Base-by-base conservation (phyloP, 2,329 filamentous ascomycete species). In the Pseudopyricularia javanii region DNA sequence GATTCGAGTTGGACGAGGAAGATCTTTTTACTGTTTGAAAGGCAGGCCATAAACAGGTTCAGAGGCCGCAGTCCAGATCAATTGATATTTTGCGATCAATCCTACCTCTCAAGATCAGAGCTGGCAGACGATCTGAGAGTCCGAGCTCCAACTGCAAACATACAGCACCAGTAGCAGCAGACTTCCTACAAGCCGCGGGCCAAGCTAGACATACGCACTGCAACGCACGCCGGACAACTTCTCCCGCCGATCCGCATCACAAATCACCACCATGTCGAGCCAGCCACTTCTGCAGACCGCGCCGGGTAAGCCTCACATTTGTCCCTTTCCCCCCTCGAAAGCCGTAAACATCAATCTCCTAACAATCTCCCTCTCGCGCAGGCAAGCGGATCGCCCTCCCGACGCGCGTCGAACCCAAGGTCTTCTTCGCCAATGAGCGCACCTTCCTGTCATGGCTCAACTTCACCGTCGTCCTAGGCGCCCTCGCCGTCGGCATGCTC, bases 401-500 rank as follows among this genome's bases (percentile, higher is more conserved):
- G 54, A 96, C 91, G 56, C 90, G 93, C 61, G 91, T 98, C 70
- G 93, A 98, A 72, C 93, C 93, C 63, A 98, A 98, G 74, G 93
- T 98, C 76, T 98, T 97, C 82, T 98, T 98, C 78, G 93, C 93
- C 73, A 98, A 98, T 78, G 93, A 98, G 74, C 89, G 93, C 58
- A 98, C 93, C 58, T 98, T 98, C 69, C 83, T 98, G 64, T 95
- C 90, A 71, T 98, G 93, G 93, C 88, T 98, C 65, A 98, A 98
- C 80, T 97, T 97, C 78, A 95, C 91, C 68, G 91, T 98, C 65
- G 91, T 98, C 70, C 86, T 98, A 56, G 93, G 93, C 64, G 93
- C 93, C 58, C 83, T 98, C 50, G 91, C 93, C 60, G 88, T 98
- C 61, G 93, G 93, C 61, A 90, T 98, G 66, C 83, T 98, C 64